These are phyloP conservation scores for Apophysomyces ossiformis DNA, from an alignment of 371 early-diverging fungal genomes.

Conservation along the genomic window DNA sequence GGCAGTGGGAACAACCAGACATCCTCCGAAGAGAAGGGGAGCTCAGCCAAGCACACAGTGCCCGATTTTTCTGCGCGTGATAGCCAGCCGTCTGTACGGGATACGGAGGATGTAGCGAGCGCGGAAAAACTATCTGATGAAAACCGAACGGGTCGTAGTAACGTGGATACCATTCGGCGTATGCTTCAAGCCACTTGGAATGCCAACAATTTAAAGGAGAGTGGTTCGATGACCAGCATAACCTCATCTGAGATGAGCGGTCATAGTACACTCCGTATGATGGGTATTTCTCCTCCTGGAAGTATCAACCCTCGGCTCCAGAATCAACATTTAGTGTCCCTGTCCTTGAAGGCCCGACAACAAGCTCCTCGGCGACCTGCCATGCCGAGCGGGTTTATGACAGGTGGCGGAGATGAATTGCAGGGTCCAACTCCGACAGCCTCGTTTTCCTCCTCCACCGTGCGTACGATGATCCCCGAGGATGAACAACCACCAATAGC, in stretches of 20 bases:
- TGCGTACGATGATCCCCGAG: slow-evolving; percentile 46
- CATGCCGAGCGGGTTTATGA: slow-evolving; percentile 35
- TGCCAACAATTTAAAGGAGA: slow-evolving; percentile 28
- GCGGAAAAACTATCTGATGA: no score
- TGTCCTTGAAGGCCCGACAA: slow-evolving; percentile 22
- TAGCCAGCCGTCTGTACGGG: no score
- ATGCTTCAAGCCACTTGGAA: slow-evolving; percentile 46
- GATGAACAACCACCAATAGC: slow-evolving; percentile 23
- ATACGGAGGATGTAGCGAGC: no score
- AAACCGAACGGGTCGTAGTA: slow-evolving; percentile 8
- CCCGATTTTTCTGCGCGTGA: background rate
- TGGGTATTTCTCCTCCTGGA: slow-evolving; percentile 30
- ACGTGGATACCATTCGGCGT: slow-evolving; percentile 41
- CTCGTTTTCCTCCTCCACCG: slow-evolving; percentile 48
- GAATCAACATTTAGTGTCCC: slow-evolving; percentile 34
- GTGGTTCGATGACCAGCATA: slow-evolving; percentile 31
- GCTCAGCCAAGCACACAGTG: background rate
- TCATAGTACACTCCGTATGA: slow-evolving; percentile 2
- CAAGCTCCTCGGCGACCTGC: slow-evolving; percentile 26
- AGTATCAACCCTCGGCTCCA: slow-evolving; percentile 38
- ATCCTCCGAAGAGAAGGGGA: background rate
- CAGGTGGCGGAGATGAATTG: slow-evolving; percentile 6
- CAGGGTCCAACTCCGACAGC: slow-evolving; percentile 30
- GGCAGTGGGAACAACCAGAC: background rate
- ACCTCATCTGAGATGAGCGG: slow-evolving; percentile 21